Evolutionary conservation across 73 alveolate species (phyloP), one percentile per base, ranked within the genome.

Genomic region (Tetrahymena malaccensis): DNA sequence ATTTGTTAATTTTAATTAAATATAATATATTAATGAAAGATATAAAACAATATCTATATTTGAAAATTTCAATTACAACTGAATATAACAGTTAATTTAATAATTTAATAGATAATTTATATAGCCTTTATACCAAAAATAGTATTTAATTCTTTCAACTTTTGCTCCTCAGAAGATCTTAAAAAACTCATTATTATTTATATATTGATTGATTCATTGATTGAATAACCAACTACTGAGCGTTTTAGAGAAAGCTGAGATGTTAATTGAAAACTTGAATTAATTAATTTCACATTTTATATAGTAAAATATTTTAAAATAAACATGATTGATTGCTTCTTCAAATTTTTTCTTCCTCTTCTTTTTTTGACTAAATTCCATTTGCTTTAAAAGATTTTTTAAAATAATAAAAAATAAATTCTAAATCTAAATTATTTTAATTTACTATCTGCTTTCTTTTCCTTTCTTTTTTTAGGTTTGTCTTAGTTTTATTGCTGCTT

Each of bases 401-500:
- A n/a, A n/a, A 70, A 70, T 70, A 19, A 25, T 31, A 4, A 70
- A 70, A 27, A 3, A 33, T n/a, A n/a, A n/a, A n/a, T n/a, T 1
- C 19, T 12, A 70, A 70, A 25, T 70, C 17, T 4, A 25, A 56
- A 40, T 40, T 40, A 40, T 40, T 40, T 40, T 40, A 10, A 70
- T 70, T 70, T 70, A 70, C 89, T 40, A 70, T 70, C 89, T 3
- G 43, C 89, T 70, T 70, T 70, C 43, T 70, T 70, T 70, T 70
- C 89, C 25, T 70, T 70, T 70, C 89, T 70, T 33, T 70, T 70
- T 31, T 70, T 70, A 8, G 89, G 89, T 70, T 70, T 70, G 25
- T 70, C 89, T 27, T n/a, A n/a, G 31, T 94, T 94, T 94, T 94
- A 85, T 19, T 43, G 25, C 21, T 85, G 84, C 43, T 98, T 96